phyloP scores from a whole-genome alignment of 805 yeast genomes.

The Nakazawaea pomicola region DNA sequence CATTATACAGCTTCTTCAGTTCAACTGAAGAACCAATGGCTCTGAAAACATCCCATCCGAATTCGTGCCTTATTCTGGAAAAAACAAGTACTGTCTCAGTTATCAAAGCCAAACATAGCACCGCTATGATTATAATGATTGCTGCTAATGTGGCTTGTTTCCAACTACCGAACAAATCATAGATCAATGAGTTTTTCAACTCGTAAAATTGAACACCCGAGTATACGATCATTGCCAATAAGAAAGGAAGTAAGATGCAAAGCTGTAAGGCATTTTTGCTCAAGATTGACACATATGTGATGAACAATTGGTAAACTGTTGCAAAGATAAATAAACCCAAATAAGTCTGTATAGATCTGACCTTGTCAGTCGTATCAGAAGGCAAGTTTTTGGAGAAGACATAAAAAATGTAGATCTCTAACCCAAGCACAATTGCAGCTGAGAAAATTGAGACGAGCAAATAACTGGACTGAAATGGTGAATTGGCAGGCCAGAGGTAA shows the following conservation, averaged over 20 bases:
- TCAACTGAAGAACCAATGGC: slow-evolving; percentile 32
- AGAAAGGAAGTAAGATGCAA: slow-evolving; percentile 29
- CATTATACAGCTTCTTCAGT: slow-evolving; percentile 26
- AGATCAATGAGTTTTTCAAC: slow-evolving; percentile 21
- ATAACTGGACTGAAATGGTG: slow-evolving; percentile 14
- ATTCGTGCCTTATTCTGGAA: slow-evolving; percentile 23
- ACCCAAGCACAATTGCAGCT: slow-evolving; percentile 29
- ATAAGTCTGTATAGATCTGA: slow-evolving; percentile 28
- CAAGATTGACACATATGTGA: slow-evolving; percentile 30
- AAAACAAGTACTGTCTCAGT: slow-evolving; percentile 25
- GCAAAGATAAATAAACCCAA: slow-evolving; percentile 41
- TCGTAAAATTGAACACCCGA: slow-evolving; percentile 40
- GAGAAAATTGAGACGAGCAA: slow-evolving; percentile 28
- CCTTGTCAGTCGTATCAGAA: slow-evolving; percentile 24
- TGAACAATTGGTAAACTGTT: slow-evolving; percentile 32
- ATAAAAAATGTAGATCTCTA: slow-evolving; percentile 36
- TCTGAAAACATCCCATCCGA: slow-evolving; percentile 32
- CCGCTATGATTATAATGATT: slow-evolving; percentile 32
- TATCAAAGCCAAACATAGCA: slow-evolving; percentile 29
- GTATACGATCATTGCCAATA: slow-evolving; percentile 37
- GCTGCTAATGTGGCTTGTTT: slow-evolving; percentile 16
- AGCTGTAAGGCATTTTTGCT: slow-evolving; percentile 33
- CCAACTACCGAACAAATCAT: slow-evolving; percentile 2
- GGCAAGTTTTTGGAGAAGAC: slow-evolving; percentile 22
- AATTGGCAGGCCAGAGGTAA: slow-evolving; percentile 1